Evolutionary conservation across 2,329 filamentous ascomycete species (phyloP).

Genomic region (Botrytis elliptica): DNA sequence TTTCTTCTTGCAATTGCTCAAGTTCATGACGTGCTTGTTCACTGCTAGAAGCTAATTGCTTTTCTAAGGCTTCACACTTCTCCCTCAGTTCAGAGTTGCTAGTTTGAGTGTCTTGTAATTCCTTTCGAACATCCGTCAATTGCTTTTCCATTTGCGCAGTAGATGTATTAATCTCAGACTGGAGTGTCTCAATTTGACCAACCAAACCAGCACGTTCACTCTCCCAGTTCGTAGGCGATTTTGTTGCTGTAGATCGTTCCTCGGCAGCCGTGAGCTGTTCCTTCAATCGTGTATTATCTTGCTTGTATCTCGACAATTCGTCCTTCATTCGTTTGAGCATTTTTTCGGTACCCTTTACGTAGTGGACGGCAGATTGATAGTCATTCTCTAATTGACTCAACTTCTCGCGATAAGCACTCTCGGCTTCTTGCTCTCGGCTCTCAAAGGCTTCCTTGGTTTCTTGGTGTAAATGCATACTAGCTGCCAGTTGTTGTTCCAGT

Average conservation of each 20-base stretch:
- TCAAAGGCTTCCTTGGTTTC: constrained; percentile 79
- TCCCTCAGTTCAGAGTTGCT: constrained; percentile 68
- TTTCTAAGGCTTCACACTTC: constrained; percentile 52
- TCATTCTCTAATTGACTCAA: constrained; percentile 92
- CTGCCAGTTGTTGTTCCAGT: constrained; percentile 82
- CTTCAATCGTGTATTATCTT: constrained; percentile 79
- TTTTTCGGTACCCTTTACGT: constrained; percentile 97
- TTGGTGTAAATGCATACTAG: constrained; percentile 75
- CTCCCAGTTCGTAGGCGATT: constrained; percentile 65
- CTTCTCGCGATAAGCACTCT: constrained; percentile 87
- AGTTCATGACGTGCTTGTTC: constrained; percentile 65
- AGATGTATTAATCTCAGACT: constrained; percentile 66
- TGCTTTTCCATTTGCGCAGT: constrained; percentile 69
- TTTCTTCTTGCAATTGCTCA: constrained; percentile 80
- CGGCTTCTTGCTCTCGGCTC: constrained; percentile 79
- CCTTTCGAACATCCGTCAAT: constrained; percentile 64
- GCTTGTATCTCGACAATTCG: constrained; percentile 89
- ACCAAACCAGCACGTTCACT: constrained; percentile 67
- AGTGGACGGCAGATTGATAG: constrained; percentile 96
- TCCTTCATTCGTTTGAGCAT: constrained; percentile 99
- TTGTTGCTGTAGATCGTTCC: constrained; percentile 48
- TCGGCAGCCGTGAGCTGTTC: constrained; percentile 72
- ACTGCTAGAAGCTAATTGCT: constrained; percentile 55
- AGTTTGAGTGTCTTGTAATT: constrained; percentile 62
- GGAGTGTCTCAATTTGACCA: constrained; percentile 65